Base-by-base conservation (phyloP, 768 basidiomycete species). In the Boletus patriciae region DNA sequence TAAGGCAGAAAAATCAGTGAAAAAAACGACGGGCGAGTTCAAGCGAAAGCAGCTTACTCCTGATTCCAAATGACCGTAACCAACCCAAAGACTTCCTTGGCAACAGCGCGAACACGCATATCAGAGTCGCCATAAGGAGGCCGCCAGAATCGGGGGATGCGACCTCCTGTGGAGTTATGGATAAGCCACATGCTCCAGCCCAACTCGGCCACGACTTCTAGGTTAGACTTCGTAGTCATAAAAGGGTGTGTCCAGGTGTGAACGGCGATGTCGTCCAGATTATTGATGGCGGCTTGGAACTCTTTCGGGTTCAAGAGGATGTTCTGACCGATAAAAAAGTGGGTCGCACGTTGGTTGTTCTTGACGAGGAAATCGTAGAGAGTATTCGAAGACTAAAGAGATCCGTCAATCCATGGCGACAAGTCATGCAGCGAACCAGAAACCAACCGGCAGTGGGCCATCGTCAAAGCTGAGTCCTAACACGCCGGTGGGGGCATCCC, bases 21-120 rank as follows among this genome's bases (percentile, higher is more conserved):
- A 41, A 27, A 23, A 21, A 43, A 54, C 16, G 13, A 43, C 38
- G 8, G 5, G 27, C 25, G 18, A 38, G n/a, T 33, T 44, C 10
- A 47, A 37, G 6, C 13, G 21, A 23, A 60, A 21, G 46, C 2
- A 8, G 58, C 82, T 51, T 73, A 91, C 89, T 95, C 94, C 57
- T 86, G 82, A 72, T 96, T 94, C 95, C 95, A 98, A 62, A 92
- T 73, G 52, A 95, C 82, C n/a, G 90, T 88, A 21, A 79, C 79
- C 60, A 98, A 71, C 25, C 90, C 92, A 67, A 97, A 94, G 33
- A 94, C 87, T 68, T 92, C 85, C 67, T 81, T 78, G 25, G 94
- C 95, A 65, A 98, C 91, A 4, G 93, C 86, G 37, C 83, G 78
- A 33, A 96, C 90, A 46, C 95, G 83, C 71, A 80, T 82, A 67